A percentile compares a stretch with the other conserved stretches of the same genome.
These are phyloP conservation scores for Backusella tarrabulga DNA, from an alignment of 192 early-diverging fungal genomes.

Conservation along the genomic window DNA sequence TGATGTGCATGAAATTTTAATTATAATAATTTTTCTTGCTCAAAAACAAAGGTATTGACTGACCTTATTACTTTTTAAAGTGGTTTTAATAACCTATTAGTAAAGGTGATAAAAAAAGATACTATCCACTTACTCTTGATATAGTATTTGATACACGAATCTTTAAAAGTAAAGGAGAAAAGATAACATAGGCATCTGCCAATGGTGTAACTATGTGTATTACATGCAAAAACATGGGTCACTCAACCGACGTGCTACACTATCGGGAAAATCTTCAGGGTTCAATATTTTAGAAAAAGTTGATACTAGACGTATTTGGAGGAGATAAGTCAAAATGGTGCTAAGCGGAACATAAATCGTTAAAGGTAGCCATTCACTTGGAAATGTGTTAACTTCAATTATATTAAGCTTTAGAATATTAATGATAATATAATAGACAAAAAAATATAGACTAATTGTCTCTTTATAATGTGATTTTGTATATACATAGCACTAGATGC, in stretches of 20 bases:
- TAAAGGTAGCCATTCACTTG: neutral
- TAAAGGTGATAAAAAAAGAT: neutral
- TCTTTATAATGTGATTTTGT: neutral
- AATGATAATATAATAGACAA: too few relatives aligned
- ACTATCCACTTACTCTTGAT: neutral
- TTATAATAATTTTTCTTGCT: neutral
- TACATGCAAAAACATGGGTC: slow-evolving; percentile 1
- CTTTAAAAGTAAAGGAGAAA: neutral
- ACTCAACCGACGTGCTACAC: neutral
- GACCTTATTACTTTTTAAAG: neutral
- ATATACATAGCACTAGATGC: neutral
- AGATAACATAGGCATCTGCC: neutral
- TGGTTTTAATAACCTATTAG: neutral
- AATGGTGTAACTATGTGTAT: neutral
- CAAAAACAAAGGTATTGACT: neutral
- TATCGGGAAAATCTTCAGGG: neutral
- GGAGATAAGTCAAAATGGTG: neutral
- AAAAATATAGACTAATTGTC: too few relatives aligned
- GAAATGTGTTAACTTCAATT: neutral
- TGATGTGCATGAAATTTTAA: neutral
- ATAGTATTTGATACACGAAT: neutral
- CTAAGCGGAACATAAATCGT: neutral
- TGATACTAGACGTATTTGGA: neutral
- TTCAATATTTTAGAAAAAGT: neutral
- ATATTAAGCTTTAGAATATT: neutral